Base-by-base conservation (phyloP, 768 basidiomycete genomes). In the Suillus decipiens region DNA sequence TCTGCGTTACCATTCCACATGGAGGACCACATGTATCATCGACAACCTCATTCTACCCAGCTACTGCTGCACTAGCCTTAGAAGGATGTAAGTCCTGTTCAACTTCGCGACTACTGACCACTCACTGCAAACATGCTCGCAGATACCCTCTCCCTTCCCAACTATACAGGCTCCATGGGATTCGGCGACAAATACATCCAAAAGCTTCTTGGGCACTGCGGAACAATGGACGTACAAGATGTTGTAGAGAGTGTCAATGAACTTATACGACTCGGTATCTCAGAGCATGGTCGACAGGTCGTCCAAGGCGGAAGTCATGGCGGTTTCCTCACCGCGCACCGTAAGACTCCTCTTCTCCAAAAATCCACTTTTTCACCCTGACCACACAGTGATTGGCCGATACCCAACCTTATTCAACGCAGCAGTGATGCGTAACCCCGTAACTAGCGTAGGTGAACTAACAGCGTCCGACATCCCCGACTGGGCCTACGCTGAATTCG, bases 301-400 rank as follows among this genome's bases (percentile, higher is more conserved):
- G 70, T 89, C 1, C 76, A 76, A 58, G 89, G 90, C 5, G 90
- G 89, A 45, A 88, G 85, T 53, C 90, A 92, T 63, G 89, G 89
- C 0, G 89, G 89, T 2, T 90, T 88, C 70, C 76, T 89, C 15
- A 65, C 81, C 1, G 82, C 80, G 0, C 87, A 89, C 67, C 74
- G 86, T 88, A 68, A 66, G 86, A 77, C 24, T 28, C 47, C 36
- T 17, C 48, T 22, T 54, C 48, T 39, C 5, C 37, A 39, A 17
- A 36, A 34, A 28, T 3, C 3, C 28, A 28, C 28, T 3, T 24
- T 43, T 45, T 17, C 10, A 39, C 24, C 14, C 24, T 17, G 24
- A 48, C 47, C 14, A 17, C 22, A 10, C 45, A 89, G 88, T 92
- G 12, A 84, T 89, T 19, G 86, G 86, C 1, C 84, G 84, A 63